phyloP scores from a whole-genome alignment of 257 asterid genomes.

The Fraxinus anomala region DNA sequence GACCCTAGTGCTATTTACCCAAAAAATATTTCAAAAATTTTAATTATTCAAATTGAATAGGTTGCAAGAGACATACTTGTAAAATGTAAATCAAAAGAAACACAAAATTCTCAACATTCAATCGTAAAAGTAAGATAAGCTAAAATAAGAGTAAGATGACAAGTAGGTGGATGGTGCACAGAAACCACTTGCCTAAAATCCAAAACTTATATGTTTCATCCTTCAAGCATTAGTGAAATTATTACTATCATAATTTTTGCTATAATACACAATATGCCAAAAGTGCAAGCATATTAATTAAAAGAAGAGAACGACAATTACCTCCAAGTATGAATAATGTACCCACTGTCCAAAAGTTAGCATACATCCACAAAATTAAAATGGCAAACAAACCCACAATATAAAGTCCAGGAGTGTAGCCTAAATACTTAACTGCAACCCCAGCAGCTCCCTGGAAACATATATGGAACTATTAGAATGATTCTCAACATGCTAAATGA shows the following conservation, averaged over 20 bases:
- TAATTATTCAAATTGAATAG: conserved; percentile 4
- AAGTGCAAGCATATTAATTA: conserved; percentile 19
- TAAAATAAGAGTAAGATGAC: conserved; percentile 16
- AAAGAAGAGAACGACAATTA: conserved; percentile 42
- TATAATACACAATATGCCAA: neutral
- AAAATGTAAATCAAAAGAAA: neutral
- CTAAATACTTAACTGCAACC: conserved; percentile 88
- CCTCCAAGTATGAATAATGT: conserved; percentile 95
- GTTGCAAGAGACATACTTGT: conserved; percentile 14
- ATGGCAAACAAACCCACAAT: conserved; percentile 91
- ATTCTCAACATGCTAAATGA: neutral
- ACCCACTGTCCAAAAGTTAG: conserved; percentile 97
- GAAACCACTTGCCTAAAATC: conserved; percentile 10
- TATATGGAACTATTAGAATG: conserved; percentile 32
- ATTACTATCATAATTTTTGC: neutral
- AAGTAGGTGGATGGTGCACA: conserved; percentile 13
- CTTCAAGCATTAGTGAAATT: neutral
- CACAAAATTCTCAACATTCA: neutral
- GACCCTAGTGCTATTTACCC: no score
- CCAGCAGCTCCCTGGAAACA: conserved; percentile 91
- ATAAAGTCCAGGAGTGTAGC: conserved; percentile 95
- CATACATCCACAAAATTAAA: conserved; percentile 93
- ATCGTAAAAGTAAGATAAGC: conserved; percentile 3
- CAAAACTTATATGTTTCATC: neutral
- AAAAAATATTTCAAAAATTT: neutral